Evolutionary conservation across 805 yeast genomes (phyloP).

Genomic region (Candida palmyrensis): DNA sequence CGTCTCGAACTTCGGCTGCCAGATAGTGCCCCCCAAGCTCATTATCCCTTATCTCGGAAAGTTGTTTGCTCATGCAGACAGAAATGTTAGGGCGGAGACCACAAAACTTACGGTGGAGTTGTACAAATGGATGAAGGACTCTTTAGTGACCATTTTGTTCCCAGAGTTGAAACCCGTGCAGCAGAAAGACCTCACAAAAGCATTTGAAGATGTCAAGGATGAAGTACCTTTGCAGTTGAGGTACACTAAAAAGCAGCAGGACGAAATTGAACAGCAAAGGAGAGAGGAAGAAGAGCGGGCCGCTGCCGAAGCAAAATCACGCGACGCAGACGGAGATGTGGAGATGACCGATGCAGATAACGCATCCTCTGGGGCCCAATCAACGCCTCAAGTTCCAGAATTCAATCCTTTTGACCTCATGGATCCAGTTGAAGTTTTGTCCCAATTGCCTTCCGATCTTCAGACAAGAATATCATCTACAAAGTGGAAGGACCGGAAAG

Average conservation of each 20-base stretch:
- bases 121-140: conserved; percentile 68
- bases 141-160: conserved; percentile 54
- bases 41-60: conserved; percentile 57
- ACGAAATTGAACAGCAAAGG: conserved; percentile 24
- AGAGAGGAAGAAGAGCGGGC: conserved; percentile 10
- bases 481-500: conserved; percentile 92
- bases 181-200: conserved; percentile 72
- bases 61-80: conserved; percentile 81
- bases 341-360: conserved; percentile 27
- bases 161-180: conserved; percentile 85
- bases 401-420: conserved; percentile 68
- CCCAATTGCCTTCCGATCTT: conserved; percentile 63
- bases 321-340: conserved; percentile 4
- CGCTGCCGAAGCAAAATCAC: conserved; percentile 10
- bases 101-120: conserved; percentile 62
- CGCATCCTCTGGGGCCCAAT: conserved; percentile 4
- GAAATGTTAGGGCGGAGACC: conserved; percentile 78
- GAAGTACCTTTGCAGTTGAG: conserved; percentile 48
- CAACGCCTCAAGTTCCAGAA: conserved; percentile 6
- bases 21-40: conserved; percentile 51
- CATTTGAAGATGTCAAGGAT: conserved; percentile 50
- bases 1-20: conserved; percentile 58
- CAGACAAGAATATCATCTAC: conserved; percentile 48
- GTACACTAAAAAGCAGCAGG: conserved; percentile 49
- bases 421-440: conserved; percentile 63